Conservation (phyloP, 2,329 filamentous ascomycete species). For the Pseudopithomyces maydicus region DNA sequence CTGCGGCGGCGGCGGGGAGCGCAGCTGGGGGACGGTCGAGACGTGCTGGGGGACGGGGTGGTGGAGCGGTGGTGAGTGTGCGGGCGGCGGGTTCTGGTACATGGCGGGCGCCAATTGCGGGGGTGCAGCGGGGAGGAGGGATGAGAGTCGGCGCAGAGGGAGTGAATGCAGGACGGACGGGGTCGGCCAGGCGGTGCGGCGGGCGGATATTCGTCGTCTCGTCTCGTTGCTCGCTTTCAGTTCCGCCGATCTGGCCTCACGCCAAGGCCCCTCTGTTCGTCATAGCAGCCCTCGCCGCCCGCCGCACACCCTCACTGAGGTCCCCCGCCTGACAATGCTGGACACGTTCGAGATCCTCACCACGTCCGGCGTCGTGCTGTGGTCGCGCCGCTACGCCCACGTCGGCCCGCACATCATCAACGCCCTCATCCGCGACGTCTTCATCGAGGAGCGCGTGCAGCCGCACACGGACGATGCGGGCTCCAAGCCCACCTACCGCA, state of each 20-base stretch:
- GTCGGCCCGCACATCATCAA: slow-evolving; percentile 87
- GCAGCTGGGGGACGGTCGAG: slow-evolving; percentile 94
- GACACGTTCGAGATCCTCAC: slow-evolving; percentile 97
- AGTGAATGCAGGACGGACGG: slow-evolving; percentile 7
- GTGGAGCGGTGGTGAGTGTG: slow-evolving; percentile 83
- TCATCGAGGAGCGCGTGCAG: slow-evolving; percentile 89
- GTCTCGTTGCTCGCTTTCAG: slow-evolving; percentile 10
- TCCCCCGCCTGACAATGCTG: slow-evolving; percentile 66
- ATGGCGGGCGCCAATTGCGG: slow-evolving; percentile 58
- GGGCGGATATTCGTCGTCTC: slow-evolving; percentile 7
- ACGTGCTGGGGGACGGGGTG: slow-evolving; percentile 98
- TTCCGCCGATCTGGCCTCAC: slow-evolving; percentile 17
- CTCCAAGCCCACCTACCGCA: slow-evolving; percentile 76
- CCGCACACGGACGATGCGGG: slow-evolving; percentile 65
- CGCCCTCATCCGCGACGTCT: slow-evolving; percentile 92
- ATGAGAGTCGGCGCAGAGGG: not conserved
- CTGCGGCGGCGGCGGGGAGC: slow-evolving; percentile 85
- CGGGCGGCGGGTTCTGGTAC: slow-evolving; percentile 76
- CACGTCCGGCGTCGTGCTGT: slow-evolving; percentile 93
- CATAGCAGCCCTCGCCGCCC: slow-evolving; percentile 24
- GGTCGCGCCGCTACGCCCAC: slow-evolving; percentile 84
- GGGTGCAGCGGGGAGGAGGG: too few species aligned
- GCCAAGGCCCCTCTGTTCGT: slow-evolving; percentile 33
- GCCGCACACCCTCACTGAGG: not conserved
- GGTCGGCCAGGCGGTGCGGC: slow-evolving; percentile 4